phyloP scores from a whole-genome alignment of 805 yeast species.

The Lachancea nothofagi region DNA sequence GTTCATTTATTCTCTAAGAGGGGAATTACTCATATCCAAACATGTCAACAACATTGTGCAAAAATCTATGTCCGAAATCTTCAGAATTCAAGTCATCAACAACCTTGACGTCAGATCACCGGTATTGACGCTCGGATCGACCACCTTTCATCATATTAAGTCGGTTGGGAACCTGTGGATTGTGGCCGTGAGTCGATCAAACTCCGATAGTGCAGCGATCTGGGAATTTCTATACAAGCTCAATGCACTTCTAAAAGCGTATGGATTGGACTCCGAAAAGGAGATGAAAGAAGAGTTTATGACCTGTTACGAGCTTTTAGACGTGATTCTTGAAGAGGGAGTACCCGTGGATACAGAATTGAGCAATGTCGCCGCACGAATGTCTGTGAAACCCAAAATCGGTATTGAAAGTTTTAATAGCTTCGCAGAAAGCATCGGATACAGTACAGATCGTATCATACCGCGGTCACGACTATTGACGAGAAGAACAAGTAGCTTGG shows the following conservation, averaged over 20 bases:
- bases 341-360: conserved; percentile 26
- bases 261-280: conserved; percentile 37
- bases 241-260: conserved; percentile 45
- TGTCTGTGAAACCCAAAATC: conserved; percentile 22
- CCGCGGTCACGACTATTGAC: conserved; percentile 20
- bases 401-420: background rate
- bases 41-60: conserved; percentile 70
- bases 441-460: conserved; percentile 3
- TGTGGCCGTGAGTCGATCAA: conserved; percentile 85
- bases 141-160: conserved; percentile 78
- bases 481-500: conserved; percentile 10
- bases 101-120: conserved; percentile 54
- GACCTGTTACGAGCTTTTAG: conserved; percentile 68
- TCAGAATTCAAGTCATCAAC: conserved; percentile 85
- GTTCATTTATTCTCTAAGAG: conserved; percentile 71
- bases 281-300: conserved; percentile 61
- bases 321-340: conserved; percentile 48
- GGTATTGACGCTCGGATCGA: conserved; percentile 81
- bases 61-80: conserved; percentile 76
- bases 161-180: conserved; percentile 56
- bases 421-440: conserved; percentile 4
- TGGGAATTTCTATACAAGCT: conserved; percentile 73
- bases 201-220: conserved; percentile 74
- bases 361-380: conserved; percentile 20
- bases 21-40: conserved; percentile 76